These are phyloP conservation scores for Urtica urens DNA, from an alignment of 306 rosid species.

Conservation along the genomic window DNA sequence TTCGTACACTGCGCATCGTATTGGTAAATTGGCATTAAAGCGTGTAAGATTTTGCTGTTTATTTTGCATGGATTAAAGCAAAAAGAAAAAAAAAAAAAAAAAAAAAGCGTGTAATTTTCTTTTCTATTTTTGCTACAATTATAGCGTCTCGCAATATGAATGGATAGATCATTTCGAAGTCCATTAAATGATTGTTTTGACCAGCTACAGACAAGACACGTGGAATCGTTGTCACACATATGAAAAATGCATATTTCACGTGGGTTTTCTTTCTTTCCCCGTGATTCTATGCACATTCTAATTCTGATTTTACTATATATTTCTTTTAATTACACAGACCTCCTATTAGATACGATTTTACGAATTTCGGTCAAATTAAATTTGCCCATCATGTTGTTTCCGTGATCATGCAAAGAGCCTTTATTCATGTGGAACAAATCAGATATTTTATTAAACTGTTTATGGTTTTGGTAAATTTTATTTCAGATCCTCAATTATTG, in stretches of 20 bases:
- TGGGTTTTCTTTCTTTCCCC: slow-evolving; percentile 5
- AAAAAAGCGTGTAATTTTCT: background rate
- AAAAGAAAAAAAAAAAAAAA: background rate
- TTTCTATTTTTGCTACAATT: background rate
- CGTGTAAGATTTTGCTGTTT: too few relatives aligned
- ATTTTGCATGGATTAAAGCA: background rate
- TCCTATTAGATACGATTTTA: slow-evolving; percentile 14
- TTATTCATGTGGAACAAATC: too few relatives aligned
- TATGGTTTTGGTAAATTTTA: too few relatives aligned
- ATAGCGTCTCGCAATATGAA: background rate
- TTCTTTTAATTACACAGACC: slow-evolving; percentile 25
- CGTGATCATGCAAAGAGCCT: too few relatives aligned
- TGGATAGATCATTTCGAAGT: background rate
- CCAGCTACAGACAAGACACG: slow-evolving; percentile 14
- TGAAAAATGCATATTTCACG: slow-evolving; percentile 15
- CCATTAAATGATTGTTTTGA: slow-evolving; percentile 10
- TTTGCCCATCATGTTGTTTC: too few relatives aligned
- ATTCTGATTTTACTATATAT: background rate
- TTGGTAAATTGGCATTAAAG: too few relatives aligned
- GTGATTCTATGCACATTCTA: background rate
- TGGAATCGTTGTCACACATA: slow-evolving; percentile 13
- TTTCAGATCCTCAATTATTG: too few relatives aligned
- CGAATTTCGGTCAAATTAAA: too few relatives aligned
- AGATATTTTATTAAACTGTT: too few relatives aligned
- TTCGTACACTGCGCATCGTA: too few relatives aligned